Conservation (phyloP, 192 early-diverging fungal species). For the Obelidium mucronatum region DNA sequence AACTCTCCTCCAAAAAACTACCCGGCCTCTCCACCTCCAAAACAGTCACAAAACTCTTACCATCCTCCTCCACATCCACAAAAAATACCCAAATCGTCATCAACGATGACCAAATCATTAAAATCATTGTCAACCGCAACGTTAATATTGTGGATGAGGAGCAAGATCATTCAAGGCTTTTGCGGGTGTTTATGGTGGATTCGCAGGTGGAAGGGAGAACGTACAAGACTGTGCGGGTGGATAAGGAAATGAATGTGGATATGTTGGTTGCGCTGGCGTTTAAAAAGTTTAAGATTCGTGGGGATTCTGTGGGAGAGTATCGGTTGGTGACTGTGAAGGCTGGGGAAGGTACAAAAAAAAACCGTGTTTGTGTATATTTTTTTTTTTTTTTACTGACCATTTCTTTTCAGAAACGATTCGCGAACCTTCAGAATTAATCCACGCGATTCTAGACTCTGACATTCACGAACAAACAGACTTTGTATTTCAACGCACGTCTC, state of each 20-base stretch:
- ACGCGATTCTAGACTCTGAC: constrained; percentile 45
- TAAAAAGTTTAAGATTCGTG: constrained; percentile 54
- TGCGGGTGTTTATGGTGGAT: constrained; percentile 54
- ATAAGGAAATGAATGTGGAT: constrained; percentile 32
- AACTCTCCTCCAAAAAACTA: constrained; percentile 42
- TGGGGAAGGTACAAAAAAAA: constrained; percentile 15
- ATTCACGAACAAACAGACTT: too few relatives aligned
- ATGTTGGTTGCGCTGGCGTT: constrained; percentile 44
- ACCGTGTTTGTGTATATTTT: constrained; percentile 36
- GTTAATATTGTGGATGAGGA: constrained; percentile 49
- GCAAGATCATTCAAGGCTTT: constrained; percentile 42
- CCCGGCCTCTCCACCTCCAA: constrained; percentile 43
- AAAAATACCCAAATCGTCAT: constrained; percentile 39
- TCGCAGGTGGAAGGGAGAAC: constrained; percentile 29
- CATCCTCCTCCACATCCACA: background rate
- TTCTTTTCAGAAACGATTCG: constrained; percentile 33
- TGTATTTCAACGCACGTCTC: too few relatives aligned
- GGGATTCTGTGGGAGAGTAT: constrained; percentile 18
- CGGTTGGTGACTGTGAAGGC: constrained; percentile 38
- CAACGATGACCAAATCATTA: constrained; percentile 61
- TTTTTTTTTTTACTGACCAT: constrained; percentile 4
- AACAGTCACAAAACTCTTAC: constrained; percentile 17
- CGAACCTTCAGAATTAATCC: constrained; percentile 35
- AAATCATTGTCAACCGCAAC: constrained; percentile 58
- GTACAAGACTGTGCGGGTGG: constrained; percentile 56